These are phyloP conservation scores for Pseudopithomyces maydicus DNA, from an alignment of 2,329 filamentous ascomycete genomes.

Conservation along the genomic window DNA sequence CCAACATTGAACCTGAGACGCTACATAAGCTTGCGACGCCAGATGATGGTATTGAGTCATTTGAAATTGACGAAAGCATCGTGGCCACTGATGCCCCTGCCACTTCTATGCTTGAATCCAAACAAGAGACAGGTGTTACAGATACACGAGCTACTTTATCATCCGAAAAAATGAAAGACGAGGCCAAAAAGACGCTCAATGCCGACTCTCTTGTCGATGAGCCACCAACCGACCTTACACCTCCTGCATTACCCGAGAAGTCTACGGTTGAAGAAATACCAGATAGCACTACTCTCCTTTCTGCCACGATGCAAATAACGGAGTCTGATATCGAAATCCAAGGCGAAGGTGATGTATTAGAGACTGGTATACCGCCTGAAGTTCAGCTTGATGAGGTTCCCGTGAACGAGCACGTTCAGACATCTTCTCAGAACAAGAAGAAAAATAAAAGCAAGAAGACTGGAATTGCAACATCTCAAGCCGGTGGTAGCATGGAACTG, in stretches of 20 bases:
- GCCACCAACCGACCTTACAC: neutral
- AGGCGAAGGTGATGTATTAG: neutral
- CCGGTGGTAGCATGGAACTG: neutral
- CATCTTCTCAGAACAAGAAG: conserved; percentile 17
- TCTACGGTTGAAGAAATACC: neutral
- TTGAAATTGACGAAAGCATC: too few species aligned
- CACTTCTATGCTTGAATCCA: neutral
- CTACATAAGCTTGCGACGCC: too few species aligned
- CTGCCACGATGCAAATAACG: neutral
- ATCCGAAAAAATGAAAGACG: conserved; percentile 37
- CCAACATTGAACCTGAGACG: too few species aligned
- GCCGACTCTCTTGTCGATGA: conserved; percentile 2
- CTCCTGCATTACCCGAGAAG: neutral
- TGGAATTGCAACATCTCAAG: neutral
- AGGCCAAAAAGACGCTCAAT: conserved; percentile 12
- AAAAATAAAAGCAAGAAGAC: conserved; percentile 23
- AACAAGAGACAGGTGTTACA: conserved; percentile 2
- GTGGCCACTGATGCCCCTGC: neutral
- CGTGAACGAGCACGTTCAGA: conserved; percentile 15
- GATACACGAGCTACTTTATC: conserved; percentile 9
- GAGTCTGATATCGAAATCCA: neutral
- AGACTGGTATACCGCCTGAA: neutral
- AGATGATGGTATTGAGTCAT: too few species aligned
- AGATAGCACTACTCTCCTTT: neutral
- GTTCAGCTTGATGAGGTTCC: neutral